Conservation (phyloP, 2,329 filamentous ascomycete species). For the Annulohypoxylon truncatum region DNA sequence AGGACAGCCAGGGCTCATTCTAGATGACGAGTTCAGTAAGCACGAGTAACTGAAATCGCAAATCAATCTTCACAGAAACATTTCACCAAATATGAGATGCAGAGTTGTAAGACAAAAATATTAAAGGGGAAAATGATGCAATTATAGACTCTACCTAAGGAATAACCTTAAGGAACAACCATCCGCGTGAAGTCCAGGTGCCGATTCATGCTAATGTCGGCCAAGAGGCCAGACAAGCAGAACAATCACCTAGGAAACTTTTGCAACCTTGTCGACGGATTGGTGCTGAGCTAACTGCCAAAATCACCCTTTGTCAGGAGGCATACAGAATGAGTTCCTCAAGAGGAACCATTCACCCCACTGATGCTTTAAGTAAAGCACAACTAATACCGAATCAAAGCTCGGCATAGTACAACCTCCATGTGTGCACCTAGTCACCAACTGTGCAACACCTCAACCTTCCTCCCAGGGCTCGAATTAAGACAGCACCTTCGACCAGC, state of each 20-base stretch:
- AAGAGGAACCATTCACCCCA: constrained; percentile 26
- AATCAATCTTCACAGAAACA: neutral
- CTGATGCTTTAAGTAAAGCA: neutral
- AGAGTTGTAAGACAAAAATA: neutral
- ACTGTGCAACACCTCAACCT: constrained; percentile 16
- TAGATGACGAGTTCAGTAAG: constrained; percentile 51
- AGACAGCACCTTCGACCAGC: constrained; percentile 57
- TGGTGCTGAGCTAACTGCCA: constrained; percentile 15
- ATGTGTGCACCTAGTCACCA: constrained; percentile 7
- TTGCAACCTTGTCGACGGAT: constrained; percentile 9
- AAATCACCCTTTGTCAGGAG: constrained; percentile 13
- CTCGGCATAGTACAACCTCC: constrained; percentile 8
- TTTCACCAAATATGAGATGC: constrained; percentile 51
- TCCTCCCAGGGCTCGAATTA: constrained; percentile 48
- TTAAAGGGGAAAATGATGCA: constrained; percentile 6
- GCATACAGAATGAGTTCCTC: constrained; percentile 26
- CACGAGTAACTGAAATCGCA: neutral
- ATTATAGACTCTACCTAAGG: constrained; percentile 38
- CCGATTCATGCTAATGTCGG: neutral
- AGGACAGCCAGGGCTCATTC: constrained; percentile 58
- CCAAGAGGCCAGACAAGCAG: neutral
- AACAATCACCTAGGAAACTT: neutral
- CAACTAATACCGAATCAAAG: neutral
- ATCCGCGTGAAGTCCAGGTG: constrained; percentile 14
- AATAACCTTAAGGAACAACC: constrained; percentile 18